Evolutionary conservation across 1,284 basidiomycete species (phyloP).

Genomic region (Peniophora sp.): DNA sequence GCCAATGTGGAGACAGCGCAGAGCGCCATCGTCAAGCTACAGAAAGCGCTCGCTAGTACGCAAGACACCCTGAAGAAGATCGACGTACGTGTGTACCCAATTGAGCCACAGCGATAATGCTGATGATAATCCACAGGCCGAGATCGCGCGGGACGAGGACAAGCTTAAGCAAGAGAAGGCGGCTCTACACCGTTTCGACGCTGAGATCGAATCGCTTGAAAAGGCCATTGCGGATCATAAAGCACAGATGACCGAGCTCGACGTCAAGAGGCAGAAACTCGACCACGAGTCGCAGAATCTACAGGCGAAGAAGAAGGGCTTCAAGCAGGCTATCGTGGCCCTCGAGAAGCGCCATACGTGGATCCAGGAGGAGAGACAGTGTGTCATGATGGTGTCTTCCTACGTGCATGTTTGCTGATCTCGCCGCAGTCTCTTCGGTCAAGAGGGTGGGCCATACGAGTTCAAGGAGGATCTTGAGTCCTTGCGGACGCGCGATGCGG

Average conservation of each 20-base stretch:
- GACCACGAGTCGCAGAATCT: constrained; percentile 45
- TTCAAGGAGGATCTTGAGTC: constrained; percentile 66
- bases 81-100: constrained; percentile 33
- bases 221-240: constrained; percentile 78
- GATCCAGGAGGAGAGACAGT: constrained; percentile 86
- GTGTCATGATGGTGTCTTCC: constrained; percentile 21
- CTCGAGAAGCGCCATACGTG: constrained; percentile 84
- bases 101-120: neutral
- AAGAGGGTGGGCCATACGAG: constrained; percentile 77
- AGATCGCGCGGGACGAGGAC: constrained; percentile 56
- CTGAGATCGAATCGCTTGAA: constrained; percentile 81
- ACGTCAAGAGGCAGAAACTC: constrained; percentile 57
- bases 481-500: constrained; percentile 61
- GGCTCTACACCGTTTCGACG: constrained; percentile 81
- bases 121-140: constrained; percentile 31
- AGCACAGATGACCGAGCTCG: constrained; percentile 63
- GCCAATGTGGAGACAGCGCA: constrained; percentile 56
- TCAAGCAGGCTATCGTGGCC: constrained; percentile 35
- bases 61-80: constrained; percentile 42
- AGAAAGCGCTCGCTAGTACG: constrained; percentile 59
- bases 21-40: constrained; percentile 49
- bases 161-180: constrained; percentile 80
- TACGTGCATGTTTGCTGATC: neutral
- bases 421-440: constrained; percentile 65
- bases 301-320: constrained; percentile 44